Base-by-base conservation (phyloP, 2,329 filamentous ascomycete genomes). In the Myriosclerotinia scirpicola region DNA sequence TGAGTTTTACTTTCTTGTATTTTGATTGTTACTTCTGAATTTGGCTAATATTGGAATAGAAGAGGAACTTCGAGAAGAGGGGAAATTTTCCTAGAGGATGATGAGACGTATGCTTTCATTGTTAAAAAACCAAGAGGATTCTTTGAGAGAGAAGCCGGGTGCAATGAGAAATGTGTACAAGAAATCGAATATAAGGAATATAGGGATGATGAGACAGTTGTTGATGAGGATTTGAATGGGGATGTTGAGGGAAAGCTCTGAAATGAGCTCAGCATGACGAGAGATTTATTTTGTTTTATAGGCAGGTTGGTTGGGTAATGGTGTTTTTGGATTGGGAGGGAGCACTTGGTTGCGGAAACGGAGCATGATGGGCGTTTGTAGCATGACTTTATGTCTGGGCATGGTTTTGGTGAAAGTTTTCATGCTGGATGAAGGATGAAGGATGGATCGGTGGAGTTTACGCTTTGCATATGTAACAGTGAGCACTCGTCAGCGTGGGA, bases 1-100 rank as follows among this genome's bases (percentile, higher is more conserved):
- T 66, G n/a, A 38, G 64, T 55, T 62, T 14, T 38, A 26, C 1
- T 42, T 36, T 15, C 11, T 2, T 38, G 6, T 34, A 2, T 30
- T 17, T 6, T n/a, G 17, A 36, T 65, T 2, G 30, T n/a, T n/a
- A 3, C 38, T 26, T 34, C 5, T 20, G 12, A 42, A 9, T 44
- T 44, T 4, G 36, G 36, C 46, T 55, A 44, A 63, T 30, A 7
- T 4, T 1, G 44, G 38, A 12, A 20, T 42, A 61, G 54, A 12
- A 64, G 54, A 44, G 50, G 56, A 22, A 11, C 2, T 22, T 36
- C 36, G 22, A 53, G 66, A 54, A 68, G 72, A 48, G 64, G 64
- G 8, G 67, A 67, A 34, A 74, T 74, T 15, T 72, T 68, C 40
- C 69, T 73, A 30, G 65, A 70, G n/a, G 70, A 73, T 22, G 70